Base-by-base conservation (phyloP, 1,284 basidiomycete species). In the Leccinum pseudoinsigne region DNA sequence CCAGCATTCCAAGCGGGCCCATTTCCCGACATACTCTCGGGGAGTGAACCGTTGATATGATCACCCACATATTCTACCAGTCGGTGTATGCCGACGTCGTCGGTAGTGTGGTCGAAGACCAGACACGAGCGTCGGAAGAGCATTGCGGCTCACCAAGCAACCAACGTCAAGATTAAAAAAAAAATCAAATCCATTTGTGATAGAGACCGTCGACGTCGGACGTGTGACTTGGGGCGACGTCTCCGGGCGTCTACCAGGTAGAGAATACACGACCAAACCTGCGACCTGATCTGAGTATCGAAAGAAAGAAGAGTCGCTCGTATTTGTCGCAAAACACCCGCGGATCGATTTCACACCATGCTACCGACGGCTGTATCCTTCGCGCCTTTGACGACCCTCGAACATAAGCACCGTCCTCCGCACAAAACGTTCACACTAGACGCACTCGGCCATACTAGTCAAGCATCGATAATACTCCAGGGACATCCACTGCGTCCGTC, bases 21-120 rank as follows among this genome's bases (percentile, higher is more conserved):
- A 45, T 65, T 62, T 61, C 62, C 42, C 38, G 14, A 12, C 16
- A n/a, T 26, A 42, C n/a, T 3, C 23, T 51, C 14, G 11, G 14
- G 10, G 36, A 14, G 57, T 5, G 45, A 54, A 50, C 31, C 6
- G 16, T 55, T 42, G 12, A 14, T 28, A 28, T 66, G 59, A 64
- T 65, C 56, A 45, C n/a, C 16, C 62, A 53, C 62, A 65, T 38
- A n/a, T 38, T 14, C 42, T 38, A 31, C 23, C 26, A 31, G n/a
- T 34, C n/a, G 14, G 10, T 16, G 10, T 31, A 21, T 14, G 40
- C 11, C 36, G 34, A 21, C 18, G 36, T 57, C 51, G 34, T 51
- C 64, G 40, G 64, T 54, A 36, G 38, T 31, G 47, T 47, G 65
- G 42, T 31, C 12, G 12, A 62, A 47, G 58, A 60, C 58, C 36